Percentiles rank a stretch among this genome's conserved stretches.
phyloP scores from a whole-genome alignment of 306 rosid species.

The Coriaria nepalensis region DNA sequence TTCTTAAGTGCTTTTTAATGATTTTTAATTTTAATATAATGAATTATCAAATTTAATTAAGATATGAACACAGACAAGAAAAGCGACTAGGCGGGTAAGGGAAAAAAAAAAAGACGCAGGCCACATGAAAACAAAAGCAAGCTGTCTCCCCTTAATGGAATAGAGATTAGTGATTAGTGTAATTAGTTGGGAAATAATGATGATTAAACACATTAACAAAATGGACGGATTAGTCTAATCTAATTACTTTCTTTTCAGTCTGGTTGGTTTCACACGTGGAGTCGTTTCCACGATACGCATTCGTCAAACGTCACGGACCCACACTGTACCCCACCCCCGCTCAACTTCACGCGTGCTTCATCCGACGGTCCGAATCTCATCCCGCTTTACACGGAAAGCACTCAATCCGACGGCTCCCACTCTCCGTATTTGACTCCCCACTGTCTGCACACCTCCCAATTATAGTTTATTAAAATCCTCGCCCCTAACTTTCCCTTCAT shows the following conservation, averaged over 20 bases:
- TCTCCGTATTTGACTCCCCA: conserved; percentile 39
- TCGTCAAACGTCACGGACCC: conserved; percentile 46
- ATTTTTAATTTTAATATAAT: neutral
- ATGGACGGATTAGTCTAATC: too few relatives aligned
- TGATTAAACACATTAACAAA: too few relatives aligned
- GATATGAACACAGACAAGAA: neutral
- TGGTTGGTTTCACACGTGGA: conserved; percentile 15
- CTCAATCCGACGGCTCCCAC: conserved; percentile 62
- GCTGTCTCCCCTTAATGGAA: too few relatives aligned
- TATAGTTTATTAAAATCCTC: conserved; percentile 10
- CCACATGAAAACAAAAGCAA: too few relatives aligned
- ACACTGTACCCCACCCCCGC: conserved; percentile 25
- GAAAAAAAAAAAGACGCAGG: too few relatives aligned
- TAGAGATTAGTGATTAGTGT: too few relatives aligned
- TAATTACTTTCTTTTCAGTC: too few relatives aligned
- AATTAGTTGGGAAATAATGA: too few relatives aligned
- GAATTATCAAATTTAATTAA: neutral
- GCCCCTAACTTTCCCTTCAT: conserved; percentile 2
- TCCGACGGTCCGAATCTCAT: conserved; percentile 41
- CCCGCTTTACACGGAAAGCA: conserved; percentile 69
- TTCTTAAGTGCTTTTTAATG: too few relatives aligned
- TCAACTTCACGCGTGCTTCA: conserved; percentile 76
- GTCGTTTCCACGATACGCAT: conserved; percentile 16
- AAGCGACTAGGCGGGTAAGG: too few relatives aligned
- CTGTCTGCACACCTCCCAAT: conserved; percentile 28